A percentile compares a stretch with the other conserved stretches of the same genome.
These are phyloP conservation scores for Fusarium dlaminii DNA, from an alignment of 2,329 filamentous ascomycete species.

Conservation along the genomic window DNA sequence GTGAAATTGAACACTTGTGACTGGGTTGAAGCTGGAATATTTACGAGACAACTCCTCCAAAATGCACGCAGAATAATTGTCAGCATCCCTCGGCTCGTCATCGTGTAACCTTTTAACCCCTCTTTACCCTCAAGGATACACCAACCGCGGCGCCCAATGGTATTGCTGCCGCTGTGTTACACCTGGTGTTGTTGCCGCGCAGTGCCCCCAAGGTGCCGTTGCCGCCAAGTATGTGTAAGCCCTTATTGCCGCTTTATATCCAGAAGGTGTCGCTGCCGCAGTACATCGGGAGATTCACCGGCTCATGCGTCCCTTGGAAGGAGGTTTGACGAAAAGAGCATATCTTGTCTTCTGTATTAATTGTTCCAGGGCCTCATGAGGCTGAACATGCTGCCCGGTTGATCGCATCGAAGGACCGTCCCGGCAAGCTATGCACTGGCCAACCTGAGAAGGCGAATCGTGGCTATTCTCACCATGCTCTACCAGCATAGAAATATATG, in stretches of 20 bases:
- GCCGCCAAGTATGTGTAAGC: fast-evolving
- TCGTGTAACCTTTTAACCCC: neutral
- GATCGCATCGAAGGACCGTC: no score
- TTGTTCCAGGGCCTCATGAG: neutral
- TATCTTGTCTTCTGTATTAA: no score
- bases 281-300: neutral
- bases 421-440: neutral
- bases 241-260: neutral
- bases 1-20: no score
- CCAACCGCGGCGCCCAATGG: neutral
- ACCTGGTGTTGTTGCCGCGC: neutral
- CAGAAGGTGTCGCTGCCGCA: neutral
- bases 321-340: neutral
- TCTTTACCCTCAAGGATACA: neutral
- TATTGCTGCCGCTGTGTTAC: neutral
- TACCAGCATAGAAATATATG: fast-evolving
- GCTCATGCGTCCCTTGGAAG: neutral
- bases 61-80: no score
- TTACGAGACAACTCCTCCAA: neutral
- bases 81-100: neutral
- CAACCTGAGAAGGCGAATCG: neutral
- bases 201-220: neutral
- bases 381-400: neutral
- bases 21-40: neutral
- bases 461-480: neutral